Evolutionary conservation across 2,329 filamentous ascomycete species (phyloP).

Genomic region (Didymella sp.): DNA sequence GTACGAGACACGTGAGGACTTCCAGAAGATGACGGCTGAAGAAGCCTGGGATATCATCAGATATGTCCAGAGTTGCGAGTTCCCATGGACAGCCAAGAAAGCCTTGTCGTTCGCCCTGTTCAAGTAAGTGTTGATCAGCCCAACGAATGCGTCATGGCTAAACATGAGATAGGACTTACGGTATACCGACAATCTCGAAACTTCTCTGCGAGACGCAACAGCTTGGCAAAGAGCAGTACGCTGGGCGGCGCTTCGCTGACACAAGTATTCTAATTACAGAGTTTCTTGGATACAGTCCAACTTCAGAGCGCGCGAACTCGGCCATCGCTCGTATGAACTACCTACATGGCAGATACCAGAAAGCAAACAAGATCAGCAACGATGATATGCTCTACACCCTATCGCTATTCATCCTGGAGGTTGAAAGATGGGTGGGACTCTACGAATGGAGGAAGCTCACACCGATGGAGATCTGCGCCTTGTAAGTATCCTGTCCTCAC

Average conservation of each 20-base stretch:
- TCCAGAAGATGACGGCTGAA: slow-evolving; percentile 61
- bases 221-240: slow-evolving; percentile 32
- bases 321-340: slow-evolving; percentile 70
- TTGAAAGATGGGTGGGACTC: slow-evolving; percentile 65
- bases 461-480: slow-evolving; percentile 71
- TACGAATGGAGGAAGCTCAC: slow-evolving; percentile 75
- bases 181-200: slow-evolving; percentile 48
- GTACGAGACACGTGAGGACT: slow-evolving; percentile 55
- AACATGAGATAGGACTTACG: slow-evolving; percentile 39
- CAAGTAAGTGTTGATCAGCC: slow-evolving; percentile 40
- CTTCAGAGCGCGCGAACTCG: slow-evolving; percentile 44
- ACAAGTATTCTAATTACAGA: slow-evolving; percentile 44
- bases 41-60: slow-evolving; percentile 61
- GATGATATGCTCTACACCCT: slow-evolving; percentile 72
- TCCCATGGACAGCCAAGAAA: slow-evolving; percentile 60
- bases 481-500: slow-evolving; percentile 41
- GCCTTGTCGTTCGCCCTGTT: slow-evolving; percentile 66
- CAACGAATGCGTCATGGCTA: neutral
- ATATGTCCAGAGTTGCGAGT: slow-evolving; percentile 59
- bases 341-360: slow-evolving; percentile 65
- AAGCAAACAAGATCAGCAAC: slow-evolving; percentile 65
- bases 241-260: slow-evolving; percentile 42
- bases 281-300: slow-evolving; percentile 35
- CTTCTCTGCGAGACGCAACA: slow-evolving; percentile 46
- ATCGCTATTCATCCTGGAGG: slow-evolving; percentile 69